Percentiles rank a stretch among this genome's conserved stretches.
phyloP scores from a whole-genome alignment of 345 rosid species.

The Eutrema heterophyllum region DNA sequence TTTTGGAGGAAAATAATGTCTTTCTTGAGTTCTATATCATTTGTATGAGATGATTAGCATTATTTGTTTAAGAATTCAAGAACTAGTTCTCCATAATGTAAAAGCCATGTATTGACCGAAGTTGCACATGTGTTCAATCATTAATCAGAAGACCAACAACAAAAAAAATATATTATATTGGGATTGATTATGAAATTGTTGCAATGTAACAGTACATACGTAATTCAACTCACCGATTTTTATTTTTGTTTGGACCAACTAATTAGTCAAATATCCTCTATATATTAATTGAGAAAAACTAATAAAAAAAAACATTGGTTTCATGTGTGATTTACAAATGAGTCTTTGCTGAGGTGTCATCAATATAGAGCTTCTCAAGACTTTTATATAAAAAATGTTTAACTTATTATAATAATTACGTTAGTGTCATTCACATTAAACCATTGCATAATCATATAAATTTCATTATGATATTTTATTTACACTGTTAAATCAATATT shows the following conservation, averaged over 20 bases:
- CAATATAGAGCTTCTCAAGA: too few species aligned
- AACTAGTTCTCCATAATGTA: slow-evolving; percentile 19
- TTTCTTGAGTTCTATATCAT: slow-evolving; percentile 15
- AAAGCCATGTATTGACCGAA: slow-evolving; percentile 17
- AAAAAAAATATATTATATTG: background rate
- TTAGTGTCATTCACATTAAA: too few species aligned
- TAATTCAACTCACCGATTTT: slow-evolving; percentile 16
- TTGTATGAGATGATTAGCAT: slow-evolving; percentile 12
- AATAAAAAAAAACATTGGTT: too few species aligned
- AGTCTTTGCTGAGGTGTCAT: too few species aligned
- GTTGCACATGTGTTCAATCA: slow-evolving; percentile 26
- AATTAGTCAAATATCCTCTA: slow-evolving; percentile 6
- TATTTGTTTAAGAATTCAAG: slow-evolving; percentile 9
- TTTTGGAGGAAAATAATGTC: background rate
- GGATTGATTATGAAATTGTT: slow-evolving; percentile 10
- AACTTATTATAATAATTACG: too few species aligned
- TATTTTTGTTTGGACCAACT: background rate
- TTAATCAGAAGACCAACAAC: background rate
- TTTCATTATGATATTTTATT: too few species aligned
- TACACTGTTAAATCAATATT: too few species aligned
- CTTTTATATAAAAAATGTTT: too few species aligned
- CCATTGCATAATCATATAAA: too few species aligned
- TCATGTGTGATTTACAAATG: too few species aligned
- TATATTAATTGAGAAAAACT: too few species aligned
- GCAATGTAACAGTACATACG: background rate